phyloP scores from a whole-genome alignment of 192 early-diverging fungal genomes.

The Linnemannia hyalina region DNA sequence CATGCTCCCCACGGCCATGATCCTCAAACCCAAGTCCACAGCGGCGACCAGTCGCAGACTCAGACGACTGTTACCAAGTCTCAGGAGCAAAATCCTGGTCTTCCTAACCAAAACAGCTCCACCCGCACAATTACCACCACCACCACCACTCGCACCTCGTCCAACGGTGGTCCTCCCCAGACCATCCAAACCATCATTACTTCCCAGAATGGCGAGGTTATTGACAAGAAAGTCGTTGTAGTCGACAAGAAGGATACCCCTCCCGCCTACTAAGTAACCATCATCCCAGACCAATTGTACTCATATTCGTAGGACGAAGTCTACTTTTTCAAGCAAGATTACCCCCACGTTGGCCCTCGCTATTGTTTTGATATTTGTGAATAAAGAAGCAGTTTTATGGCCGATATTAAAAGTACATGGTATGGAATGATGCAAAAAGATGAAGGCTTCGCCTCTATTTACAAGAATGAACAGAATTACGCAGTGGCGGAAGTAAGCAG shows the following conservation, averaged over 20 bases:
- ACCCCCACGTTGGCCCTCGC: too few relatives aligned
- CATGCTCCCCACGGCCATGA: background rate
- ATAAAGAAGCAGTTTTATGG: background rate
- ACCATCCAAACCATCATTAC: background rate
- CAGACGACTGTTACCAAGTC: background rate
- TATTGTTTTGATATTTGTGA: background rate
- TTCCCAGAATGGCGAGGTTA: background rate
- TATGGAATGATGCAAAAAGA: background rate
- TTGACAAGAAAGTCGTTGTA: background rate
- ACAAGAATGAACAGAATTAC: background rate
- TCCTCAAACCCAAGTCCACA: background rate
- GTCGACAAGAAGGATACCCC: conserved; percentile 11
- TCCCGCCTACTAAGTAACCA: background rate
- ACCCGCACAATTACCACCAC: background rate
- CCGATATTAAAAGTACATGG: background rate
- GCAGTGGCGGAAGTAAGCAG: background rate
- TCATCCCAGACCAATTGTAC: background rate
- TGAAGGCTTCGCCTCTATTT: background rate
- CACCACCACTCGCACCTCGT: conserved; percentile 1
- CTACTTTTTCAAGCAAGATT: background rate
- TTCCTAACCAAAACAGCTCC: background rate
- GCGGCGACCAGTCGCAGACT: background rate
- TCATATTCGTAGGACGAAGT: background rate
- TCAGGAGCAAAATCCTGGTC: background rate
- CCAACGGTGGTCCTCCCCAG: background rate